Base-by-base conservation (phyloP, 805 yeast species). In the Monosporozyma unispora region DNA sequence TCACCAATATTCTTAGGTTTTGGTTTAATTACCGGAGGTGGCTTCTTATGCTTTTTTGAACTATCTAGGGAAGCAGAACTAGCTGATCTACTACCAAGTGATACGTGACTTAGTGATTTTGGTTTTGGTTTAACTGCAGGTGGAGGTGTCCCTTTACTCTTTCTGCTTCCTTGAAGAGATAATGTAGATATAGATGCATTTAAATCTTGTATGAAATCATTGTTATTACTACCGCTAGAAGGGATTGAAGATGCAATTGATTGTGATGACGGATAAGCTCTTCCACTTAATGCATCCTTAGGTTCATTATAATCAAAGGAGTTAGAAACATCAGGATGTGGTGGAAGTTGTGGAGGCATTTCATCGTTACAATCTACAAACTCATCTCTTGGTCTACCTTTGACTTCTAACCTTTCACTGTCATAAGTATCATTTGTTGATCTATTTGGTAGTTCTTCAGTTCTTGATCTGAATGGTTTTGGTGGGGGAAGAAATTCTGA, bases 1-100 rank as follows among this genome's bases (percentile, higher is more conserved):
- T 25, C 44, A 23, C 14, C 38, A 35, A 63, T 33, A 18, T 28
- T 46, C 18, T 51, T 52, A 2, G 67, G 67, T 48, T 63, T 66
- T 5, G 67, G 64, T 45, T 61, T 62, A 3, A 63, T 52, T 10
- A 52, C 54, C 18, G 69, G 69, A 8, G 66, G 64, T 7, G 56
- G 50, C 16, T 39, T 21, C 27, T 39, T 39, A 39, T 1, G 45
- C 47, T 29, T 52, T 49, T 38, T 50, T 9, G 39, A 16, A 18
- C 8, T 35, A 35, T 16, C 22, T 9, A 8, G 16, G 12, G 22
- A 35, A 19, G 14, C 8, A 8, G 22, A 18, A 18, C 22, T 16
- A 10, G 3, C 18, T 16, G 39, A 35, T 18, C 5, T 35, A 11
- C 3, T 8, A 35, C 11, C 39, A 35, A 35, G 22, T 16, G 39